A percentile compares a stretch with the other conserved stretches of the same genome.
These are phyloP conservation scores for Pythium sp. DNA, from an alignment of 352 stramenopile genomes.

Conservation along the genomic window DNA sequence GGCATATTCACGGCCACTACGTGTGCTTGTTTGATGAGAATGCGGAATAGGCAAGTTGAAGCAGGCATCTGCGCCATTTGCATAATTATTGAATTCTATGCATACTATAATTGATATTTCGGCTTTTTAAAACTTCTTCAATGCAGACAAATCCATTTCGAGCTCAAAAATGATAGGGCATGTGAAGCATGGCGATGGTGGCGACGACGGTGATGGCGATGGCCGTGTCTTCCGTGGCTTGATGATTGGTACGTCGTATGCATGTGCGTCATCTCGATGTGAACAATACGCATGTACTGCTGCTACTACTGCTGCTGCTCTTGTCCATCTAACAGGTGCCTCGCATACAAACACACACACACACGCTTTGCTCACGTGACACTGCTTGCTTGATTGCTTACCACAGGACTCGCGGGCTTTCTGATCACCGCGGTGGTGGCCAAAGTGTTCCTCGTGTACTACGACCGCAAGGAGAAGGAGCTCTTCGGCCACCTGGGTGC, in stretches of 20 bases:
- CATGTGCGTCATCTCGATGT: not conserved
- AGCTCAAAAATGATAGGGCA: not conserved
- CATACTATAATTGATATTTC: not conserved
- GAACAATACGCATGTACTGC: not conserved
- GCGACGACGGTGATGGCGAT: not conserved
- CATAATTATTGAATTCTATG: not conserved
- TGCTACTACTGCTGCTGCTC: not conserved
- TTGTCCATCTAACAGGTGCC: not conserved
- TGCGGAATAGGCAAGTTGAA: not conserved
- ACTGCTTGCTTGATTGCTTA: not conserved
- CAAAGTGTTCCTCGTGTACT: slow-evolving; percentile 12
- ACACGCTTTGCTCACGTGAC: not conserved
- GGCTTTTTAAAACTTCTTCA: not conserved
- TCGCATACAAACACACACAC: not conserved
- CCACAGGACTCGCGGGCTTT: slow-evolving; percentile 2
- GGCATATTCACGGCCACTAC: not conserved
- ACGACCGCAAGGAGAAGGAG: slow-evolving; percentile 13
- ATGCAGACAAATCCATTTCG: not conserved
- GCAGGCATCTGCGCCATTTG: not conserved
- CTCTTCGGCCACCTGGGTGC: slow-evolving; percentile 9
- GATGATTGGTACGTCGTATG: not conserved
- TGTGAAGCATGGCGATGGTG: not conserved
- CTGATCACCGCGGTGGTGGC: slow-evolving; percentile 10
- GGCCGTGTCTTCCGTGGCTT: slow-evolving; percentile 3
- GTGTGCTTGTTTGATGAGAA: not conserved